Evolutionary conservation across 2,329 filamentous ascomycete species (phyloP).

Genomic region (Trichoderma sp.): DNA sequence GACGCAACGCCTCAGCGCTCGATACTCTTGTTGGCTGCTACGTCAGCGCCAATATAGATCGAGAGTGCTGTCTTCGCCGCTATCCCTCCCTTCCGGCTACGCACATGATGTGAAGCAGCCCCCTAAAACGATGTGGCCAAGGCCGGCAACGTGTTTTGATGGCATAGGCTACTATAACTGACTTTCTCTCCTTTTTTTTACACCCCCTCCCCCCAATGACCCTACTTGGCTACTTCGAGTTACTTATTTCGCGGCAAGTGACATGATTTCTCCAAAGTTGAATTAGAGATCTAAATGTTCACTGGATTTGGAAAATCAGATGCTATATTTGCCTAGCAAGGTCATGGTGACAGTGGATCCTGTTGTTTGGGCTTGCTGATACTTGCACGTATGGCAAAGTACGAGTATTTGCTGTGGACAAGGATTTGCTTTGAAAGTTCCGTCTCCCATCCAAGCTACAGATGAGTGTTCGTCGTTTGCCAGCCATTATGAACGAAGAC

Average conservation of each 20-base stretch:
- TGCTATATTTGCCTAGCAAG: not conserved
- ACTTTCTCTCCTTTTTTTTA: not conserved
- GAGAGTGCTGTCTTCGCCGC: not conserved
- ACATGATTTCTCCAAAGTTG: not conserved
- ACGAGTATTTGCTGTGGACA: not conserved
- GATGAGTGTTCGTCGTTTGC: not conserved
- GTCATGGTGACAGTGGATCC: too few relatives aligned
- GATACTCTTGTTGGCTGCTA: not conserved
- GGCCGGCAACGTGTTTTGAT: not conserved
- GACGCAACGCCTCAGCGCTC: not conserved
- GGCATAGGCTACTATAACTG: not conserved
- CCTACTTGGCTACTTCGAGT: not conserved
- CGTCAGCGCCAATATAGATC: not conserved
- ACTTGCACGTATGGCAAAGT: not conserved
- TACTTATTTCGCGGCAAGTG: not conserved
- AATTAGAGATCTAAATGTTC: too few relatives aligned
- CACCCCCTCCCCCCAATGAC: not conserved
- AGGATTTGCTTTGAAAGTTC: not conserved
- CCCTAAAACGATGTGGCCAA: not conserved
- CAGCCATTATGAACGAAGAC: not conserved
- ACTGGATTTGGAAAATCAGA: not conserved
- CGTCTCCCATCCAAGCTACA: not conserved
- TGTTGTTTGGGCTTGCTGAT: not conserved
- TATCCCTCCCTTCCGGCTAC: not conserved
- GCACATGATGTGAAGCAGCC: constrained; percentile 6